A percentile compares a stretch with the other conserved stretches of the same genome.
These are phyloP conservation scores for Cystobasidium ongulense DNA, from an alignment of 768 basidiomycete genomes.

Conservation along the genomic window DNA sequence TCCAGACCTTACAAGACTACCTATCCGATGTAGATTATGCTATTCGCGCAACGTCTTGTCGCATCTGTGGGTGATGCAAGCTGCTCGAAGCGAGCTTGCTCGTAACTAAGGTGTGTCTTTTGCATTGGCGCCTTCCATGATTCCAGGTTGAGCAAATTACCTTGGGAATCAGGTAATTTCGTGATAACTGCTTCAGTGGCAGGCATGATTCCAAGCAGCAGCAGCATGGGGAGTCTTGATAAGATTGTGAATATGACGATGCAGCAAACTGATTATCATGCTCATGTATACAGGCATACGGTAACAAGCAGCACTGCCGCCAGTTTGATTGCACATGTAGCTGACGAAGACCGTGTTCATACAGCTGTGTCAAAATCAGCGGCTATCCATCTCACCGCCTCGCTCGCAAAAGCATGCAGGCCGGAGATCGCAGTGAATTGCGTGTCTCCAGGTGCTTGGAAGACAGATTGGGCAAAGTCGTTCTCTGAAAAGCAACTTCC, in stretches of 20 bases:
- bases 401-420: not conserved
- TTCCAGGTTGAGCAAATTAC: no score
- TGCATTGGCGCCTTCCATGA: no score
- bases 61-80: conserved; percentile 23
- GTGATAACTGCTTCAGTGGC: conserved; percentile 10
- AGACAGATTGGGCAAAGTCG: conserved; percentile 8
- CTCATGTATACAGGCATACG: conserved; percentile 2
- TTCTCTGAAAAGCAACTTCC: not conserved
- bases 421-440: conserved; percentile 11
- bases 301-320: not conserved
- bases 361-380: conserved; percentile 16
- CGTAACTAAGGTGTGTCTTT: conserved; percentile 2
- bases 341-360: no score
- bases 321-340: no score
- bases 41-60: conserved; percentile 9
- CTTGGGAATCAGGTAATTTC: not conserved
- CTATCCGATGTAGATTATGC: not conserved
- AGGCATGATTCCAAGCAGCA: conserved; percentile 5
- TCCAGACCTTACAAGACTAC: not conserved
- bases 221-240: conserved; percentile 4
- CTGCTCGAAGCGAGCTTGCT: not conserved
- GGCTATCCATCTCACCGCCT: conserved; percentile 10
- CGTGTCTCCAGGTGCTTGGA: conserved; percentile 1
- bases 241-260: not conserved
- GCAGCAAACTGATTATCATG: not conserved